Base-by-base conservation (phyloP, 805 yeast species). In the Ogataea paradorogensis region DNA sequence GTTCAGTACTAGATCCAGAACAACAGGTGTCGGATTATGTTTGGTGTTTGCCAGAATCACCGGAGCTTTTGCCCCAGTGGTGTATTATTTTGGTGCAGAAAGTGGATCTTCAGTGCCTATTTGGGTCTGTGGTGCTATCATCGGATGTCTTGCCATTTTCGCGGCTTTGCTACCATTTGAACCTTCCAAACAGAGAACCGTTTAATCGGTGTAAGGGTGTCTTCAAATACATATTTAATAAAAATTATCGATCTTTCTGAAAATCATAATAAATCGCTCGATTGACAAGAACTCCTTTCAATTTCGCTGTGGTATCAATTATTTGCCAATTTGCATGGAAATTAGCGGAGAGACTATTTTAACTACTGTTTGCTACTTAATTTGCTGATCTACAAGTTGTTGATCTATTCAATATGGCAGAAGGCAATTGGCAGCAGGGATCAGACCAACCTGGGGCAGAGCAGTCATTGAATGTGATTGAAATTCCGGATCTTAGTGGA, bases 11-110 rank as follows among this genome's bases (percentile, higher is more conserved):
- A 58, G 64, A 36, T 67, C 70, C 14, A 61, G 77, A 56, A 80
- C 80, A 11, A 79, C 85, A 1, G 85, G 82, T 32, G 73, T 74
- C 30, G 82, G 83, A 3, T 48, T 80, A 13, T 74, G 80, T 7
- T 68, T 82, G n/a, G 76, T 77, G 6, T 65, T 67, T 24, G 71
- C 71, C 46, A 62, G 84, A 59, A 50, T 75, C 20, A 61, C 74
- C 37, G 82, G 82, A 36, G 72, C 71, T 15, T 68, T 78, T 52
- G 80, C 79, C 5, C 84, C 84, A 15, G 73, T 78, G 23, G 72
- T 76, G 33, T 74, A 70, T 33, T 76, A 73, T 48, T 76, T 65
- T 55, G 74, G 79, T 49, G 63, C 59, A 2, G 40, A 59, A 30
- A 64, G 75, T 39, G 66, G 72, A n/a, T 67, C 79, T 2, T 53